These are phyloP conservation scores for Monilinia vaccinii-corymbosi DNA, from an alignment of 2,329 filamentous ascomycete genomes.

Conservation along the genomic window DNA sequence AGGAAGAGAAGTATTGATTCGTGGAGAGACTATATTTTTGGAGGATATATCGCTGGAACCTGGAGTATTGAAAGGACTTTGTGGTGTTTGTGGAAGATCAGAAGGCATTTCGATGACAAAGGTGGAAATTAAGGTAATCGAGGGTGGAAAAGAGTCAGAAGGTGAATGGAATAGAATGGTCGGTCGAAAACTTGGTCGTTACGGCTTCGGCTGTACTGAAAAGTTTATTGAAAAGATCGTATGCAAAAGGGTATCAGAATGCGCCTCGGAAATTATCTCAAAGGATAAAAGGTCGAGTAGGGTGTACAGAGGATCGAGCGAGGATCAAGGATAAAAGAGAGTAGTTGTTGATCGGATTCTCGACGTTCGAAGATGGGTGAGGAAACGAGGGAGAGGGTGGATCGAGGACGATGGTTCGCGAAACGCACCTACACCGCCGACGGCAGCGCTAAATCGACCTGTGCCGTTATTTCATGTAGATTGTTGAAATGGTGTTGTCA, in stretches of 20 bases:
- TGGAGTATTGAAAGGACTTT: conserved; percentile 54
- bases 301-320: background rate
- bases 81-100: conserved; percentile 54
- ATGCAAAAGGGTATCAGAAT: conserved; percentile 6
- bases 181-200: background rate
- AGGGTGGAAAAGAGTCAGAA: background rate
- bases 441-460: conserved; percentile 14
- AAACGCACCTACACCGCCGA: conserved; percentile 16
- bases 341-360: conserved; percentile 3
- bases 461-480: conserved; percentile 17
- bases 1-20: conserved; percentile 37
- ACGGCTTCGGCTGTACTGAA: background rate
- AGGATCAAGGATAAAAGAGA: conserved; percentile 8
- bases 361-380: conserved; percentile 1
- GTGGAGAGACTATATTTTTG: conserved; percentile 44
- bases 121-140: conserved; percentile 7
- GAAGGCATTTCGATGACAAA: conserved; percentile 44
- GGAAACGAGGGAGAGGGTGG: conserved; percentile 13
- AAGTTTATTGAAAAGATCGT: background rate
- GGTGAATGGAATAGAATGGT: background rate
- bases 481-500: background rate
- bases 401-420: conserved; percentile 14
- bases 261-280: conserved; percentile 3
- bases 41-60: conserved; percentile 35
- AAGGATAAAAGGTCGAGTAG: background rate